Evolutionary conservation across 2,329 filamentous ascomycete genomes (phyloP), one percentile per base, ranked within the genome.

Genomic region (Myriosclerotinia duriaeana): DNA sequence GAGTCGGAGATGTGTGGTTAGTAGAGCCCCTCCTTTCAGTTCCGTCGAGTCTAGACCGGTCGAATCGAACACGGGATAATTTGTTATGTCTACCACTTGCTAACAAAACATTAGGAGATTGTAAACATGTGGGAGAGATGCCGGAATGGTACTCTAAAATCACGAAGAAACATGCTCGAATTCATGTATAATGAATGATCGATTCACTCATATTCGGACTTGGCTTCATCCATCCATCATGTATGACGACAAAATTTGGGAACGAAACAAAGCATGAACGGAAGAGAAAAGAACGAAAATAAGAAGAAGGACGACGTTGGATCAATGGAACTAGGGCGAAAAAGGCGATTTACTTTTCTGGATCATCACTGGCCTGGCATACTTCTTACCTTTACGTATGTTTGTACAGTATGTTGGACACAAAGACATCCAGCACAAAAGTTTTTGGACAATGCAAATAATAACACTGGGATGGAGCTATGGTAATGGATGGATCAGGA

Each of bases 1-100:
- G 56, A 60, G 50, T 60, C 56, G 44, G 72, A 75, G 70, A 68
- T 66, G 63, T 75, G 74, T 70, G 73, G 74, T 74, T 64, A 56
- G 73, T 71, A 52, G 54, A 34, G 34, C 42, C 58, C 61, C 53
- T 30, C 58, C 15, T 48, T 20, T 40, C 42, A 50, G 26, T 60
- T 36, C 56, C 42, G 20, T 50, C 56, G 7, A 60, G 44, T 50
- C 56, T 50, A 60, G 42, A 60, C 42, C 42, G 42, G 17, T 60
- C 9, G 44, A 4, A 50, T 22, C 42, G 56, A 60, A 60, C 54
- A 46, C 54, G 22, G 34, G 52, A 44, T 30, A 36, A 44, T 22
- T 46, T 46, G 50, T 36, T 46, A 56, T 22, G 22, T 60, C 44
- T 22, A 36, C 15, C 44, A 64, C 36, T 2, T 55, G 20, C 61